phyloP scores from a whole-genome alignment of 805 yeast species.

The Suhomyces pyralidae region DNA sequence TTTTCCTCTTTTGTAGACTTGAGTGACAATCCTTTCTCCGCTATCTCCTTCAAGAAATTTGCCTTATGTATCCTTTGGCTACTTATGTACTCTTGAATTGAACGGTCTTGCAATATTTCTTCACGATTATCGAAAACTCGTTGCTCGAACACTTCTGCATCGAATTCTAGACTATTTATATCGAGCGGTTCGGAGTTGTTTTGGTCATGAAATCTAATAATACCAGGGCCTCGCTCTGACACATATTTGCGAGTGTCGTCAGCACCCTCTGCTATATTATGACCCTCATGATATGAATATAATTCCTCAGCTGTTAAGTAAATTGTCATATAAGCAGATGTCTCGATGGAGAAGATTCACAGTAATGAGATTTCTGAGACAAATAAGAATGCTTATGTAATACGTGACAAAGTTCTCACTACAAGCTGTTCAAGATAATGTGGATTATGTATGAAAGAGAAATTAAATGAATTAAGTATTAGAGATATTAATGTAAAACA shows the following conservation, averaged over 20 bases:
- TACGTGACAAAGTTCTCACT: background rate
- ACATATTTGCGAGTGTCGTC: background rate
- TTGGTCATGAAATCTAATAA: background rate
- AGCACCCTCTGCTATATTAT: background rate
- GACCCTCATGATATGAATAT: background rate
- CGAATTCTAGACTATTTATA: constrained; percentile 15
- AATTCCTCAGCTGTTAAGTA: background rate
- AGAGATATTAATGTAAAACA: background rate
- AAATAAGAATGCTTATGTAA: background rate
- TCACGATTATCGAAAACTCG: constrained; percentile 8
- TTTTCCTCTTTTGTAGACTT: background rate
- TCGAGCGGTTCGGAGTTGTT: constrained; percentile 2
- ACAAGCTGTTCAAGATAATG: background rate
- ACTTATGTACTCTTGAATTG: constrained; percentile 12
- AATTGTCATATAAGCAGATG: background rate
- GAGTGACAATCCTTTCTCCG: constrained; percentile 18
- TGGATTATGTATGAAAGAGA: background rate
- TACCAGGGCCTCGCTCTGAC: background rate
- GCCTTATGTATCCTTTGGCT: constrained; percentile 18
- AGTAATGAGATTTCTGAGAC: background rate
- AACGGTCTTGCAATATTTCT: constrained; percentile 9
- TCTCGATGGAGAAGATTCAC: background rate
- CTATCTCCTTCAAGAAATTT: constrained; percentile 24
- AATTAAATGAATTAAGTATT: background rate
- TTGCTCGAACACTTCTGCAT: constrained; percentile 16